These are phyloP conservation scores for Colletotrichum sansevieriae DNA, from an alignment of 2,329 filamentous ascomycete species.

Conservation along the genomic window DNA sequence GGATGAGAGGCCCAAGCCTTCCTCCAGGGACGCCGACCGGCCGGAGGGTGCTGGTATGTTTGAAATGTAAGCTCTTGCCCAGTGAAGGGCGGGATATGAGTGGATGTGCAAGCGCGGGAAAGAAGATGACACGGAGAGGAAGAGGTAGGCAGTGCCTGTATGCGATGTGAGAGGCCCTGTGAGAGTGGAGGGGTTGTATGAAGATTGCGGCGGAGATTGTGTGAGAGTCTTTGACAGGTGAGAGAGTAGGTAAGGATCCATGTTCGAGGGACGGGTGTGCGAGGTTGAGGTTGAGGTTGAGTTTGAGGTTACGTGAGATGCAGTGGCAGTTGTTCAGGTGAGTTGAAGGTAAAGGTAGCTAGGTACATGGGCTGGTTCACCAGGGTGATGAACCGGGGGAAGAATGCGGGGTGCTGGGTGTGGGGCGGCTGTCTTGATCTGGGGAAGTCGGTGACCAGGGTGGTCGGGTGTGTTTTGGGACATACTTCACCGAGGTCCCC, in stretches of 20 bases:
- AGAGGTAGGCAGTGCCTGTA: slow-evolving; percentile 68
- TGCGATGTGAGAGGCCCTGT: slow-evolving; percentile 67
- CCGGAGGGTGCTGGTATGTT: slow-evolving; percentile 43
- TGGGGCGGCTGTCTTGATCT: too few relatives aligned
- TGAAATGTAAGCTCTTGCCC: slow-evolving; percentile 62
- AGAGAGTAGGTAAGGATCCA: slow-evolving; percentile 3
- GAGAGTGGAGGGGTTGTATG: slow-evolving; percentile 51
- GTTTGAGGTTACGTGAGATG: not conserved
- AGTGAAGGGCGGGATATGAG: slow-evolving; percentile 57
- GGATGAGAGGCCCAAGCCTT: slow-evolving; percentile 57
- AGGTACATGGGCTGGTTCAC: too few relatives aligned
- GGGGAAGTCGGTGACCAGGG: too few relatives aligned
- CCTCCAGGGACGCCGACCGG: slow-evolving; percentile 42
- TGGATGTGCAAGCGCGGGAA: slow-evolving; percentile 60
- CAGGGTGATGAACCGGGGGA: too few relatives aligned
- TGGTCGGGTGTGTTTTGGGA: too few relatives aligned
- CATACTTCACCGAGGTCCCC: too few relatives aligned
- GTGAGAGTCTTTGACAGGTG: slow-evolving; percentile 48
- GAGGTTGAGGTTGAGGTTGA: not conserved
- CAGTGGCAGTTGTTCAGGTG: too few relatives aligned
- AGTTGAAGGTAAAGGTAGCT: too few relatives aligned
- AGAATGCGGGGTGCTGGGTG: too few relatives aligned
- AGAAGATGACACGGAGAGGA: slow-evolving; percentile 60
- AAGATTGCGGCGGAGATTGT: slow-evolving; percentile 52
- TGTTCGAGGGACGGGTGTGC: not conserved